Percentiles rank a stretch among this genome's conserved stretches.
These are phyloP conservation scores for Lactarius vividus DNA, from an alignment of 768 basidiomycete genomes.

Conservation along the genomic window DNA sequence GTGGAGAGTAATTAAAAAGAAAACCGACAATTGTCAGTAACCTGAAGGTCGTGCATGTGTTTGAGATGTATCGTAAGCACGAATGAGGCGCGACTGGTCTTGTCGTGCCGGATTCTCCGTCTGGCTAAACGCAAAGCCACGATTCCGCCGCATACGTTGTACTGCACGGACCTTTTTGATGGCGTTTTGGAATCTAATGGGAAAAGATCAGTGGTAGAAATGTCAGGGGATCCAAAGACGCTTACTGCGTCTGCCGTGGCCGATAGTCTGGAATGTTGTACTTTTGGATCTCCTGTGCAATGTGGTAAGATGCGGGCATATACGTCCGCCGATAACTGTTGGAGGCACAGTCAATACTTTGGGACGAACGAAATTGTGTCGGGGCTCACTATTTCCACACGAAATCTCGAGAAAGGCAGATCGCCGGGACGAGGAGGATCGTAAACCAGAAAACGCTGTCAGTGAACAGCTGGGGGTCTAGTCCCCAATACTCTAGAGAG, in stretches of 20 bases:
- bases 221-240: slow-evolving; percentile 28
- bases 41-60: slow-evolving; percentile 69
- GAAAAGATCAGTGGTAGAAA: slow-evolving; percentile 23
- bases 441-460: slow-evolving; percentile 88
- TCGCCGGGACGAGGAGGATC: slow-evolving; percentile 75
- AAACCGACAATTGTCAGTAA: slow-evolving; percentile 39
- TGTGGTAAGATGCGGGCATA: slow-evolving; percentile 89
- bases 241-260: slow-evolving; percentile 94
- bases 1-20: not conserved
- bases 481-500: slow-evolving; percentile 85
- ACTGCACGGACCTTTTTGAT: slow-evolving; percentile 99
- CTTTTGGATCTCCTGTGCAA: slow-evolving; percentile 98
- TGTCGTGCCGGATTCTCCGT: slow-evolving; percentile 83
- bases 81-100: slow-evolving; percentile 82
- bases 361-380: not conserved
- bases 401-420: slow-evolving; percentile 86
- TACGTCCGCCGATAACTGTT: slow-evolving; percentile 88
- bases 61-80: slow-evolving; percentile 86
- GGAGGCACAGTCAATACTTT: slow-evolving; percentile 20
- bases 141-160: slow-evolving; percentile 92
- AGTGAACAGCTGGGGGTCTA: slow-evolving; percentile 89
- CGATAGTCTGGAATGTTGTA: slow-evolving; percentile 97
- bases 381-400: slow-evolving; percentile 93
- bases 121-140: slow-evolving; percentile 98
- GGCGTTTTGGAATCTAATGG: slow-evolving; percentile 87